Base-by-base conservation (phyloP, 768 basidiomycete species). In the Leccinum pellstonianum region DNA sequence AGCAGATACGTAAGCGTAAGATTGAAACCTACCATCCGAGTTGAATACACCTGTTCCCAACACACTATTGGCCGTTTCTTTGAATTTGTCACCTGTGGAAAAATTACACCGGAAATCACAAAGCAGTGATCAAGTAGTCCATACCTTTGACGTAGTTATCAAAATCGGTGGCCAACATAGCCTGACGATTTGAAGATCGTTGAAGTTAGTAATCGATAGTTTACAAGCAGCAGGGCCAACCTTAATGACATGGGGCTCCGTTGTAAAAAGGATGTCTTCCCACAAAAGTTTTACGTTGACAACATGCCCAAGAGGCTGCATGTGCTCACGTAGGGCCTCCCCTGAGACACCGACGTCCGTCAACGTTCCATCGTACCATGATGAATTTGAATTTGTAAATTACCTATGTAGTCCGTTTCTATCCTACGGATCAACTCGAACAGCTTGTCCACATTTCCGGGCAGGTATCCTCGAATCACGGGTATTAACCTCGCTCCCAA, bases 21-120 rank as follows among this genome's bases (percentile, higher is more conserved):
- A 21, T 19, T 11, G 23, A 25, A 8, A 15, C 71, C 55, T 56
- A 77, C 81, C 81, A 64, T 83, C 81, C 3, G 81, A 77, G 61
- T 83, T 85, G 70, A 86, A 85, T 6, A 86, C 78, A 6, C 85
- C 85, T 0, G 74, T 78, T 15, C 83, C 83, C 15, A 83, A 65
- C 14, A 83, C 69, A 11, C 66, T 63, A 27, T 68, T 48, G 17
- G 75, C 70, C 15, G 69, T 66, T 46, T 66, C 60, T 43, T 65
- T 66, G 56, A 80, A 77, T 15, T 62, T 65, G 15, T 62, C 65
- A 1, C 78, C 78, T 80, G 57, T 7, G n/a, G 10, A 46, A 41
- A 21, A 43, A 15, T 59, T 23, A 60, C 8, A 37, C 31, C 3
- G 21, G 12, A 5, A 49, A 5, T 21, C 9, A 55, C 17, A 12